phyloP scores from a whole-genome alignment of 2,329 filamentous ascomycete genomes.

The Claviceps cyperi region DNA sequence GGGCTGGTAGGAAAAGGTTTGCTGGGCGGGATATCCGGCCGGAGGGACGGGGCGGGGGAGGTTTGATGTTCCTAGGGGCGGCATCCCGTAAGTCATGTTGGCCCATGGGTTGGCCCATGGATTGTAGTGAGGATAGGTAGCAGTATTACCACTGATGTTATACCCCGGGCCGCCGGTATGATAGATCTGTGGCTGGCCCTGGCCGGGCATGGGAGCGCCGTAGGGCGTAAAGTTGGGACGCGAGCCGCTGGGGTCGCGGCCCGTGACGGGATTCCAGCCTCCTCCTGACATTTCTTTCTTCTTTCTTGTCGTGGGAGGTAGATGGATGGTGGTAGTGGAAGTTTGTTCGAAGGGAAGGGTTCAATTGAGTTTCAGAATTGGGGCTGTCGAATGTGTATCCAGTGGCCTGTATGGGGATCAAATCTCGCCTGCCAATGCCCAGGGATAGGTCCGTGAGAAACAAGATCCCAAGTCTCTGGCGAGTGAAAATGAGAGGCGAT shows the following conservation, averaged over 20 bases:
- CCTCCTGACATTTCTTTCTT: conserved; percentile 17
- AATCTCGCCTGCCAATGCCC: conserved; percentile 23
- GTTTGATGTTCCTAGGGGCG: conserved; percentile 8
- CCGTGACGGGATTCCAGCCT: conserved; percentile 25
- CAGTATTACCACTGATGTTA: conserved; percentile 11
- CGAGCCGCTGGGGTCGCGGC: conserved; percentile 21
- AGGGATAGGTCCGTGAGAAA: conserved; percentile 15
- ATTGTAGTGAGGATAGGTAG: conserved; percentile 10
- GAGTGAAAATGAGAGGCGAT: not conserved
- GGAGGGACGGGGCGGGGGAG: conserved; percentile 2
- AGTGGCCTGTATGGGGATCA: conserved; percentile 14
- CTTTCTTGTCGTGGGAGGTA: no score
- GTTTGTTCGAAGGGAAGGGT: not conserved
- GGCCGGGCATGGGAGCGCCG: conserved; percentile 19
- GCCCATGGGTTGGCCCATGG: conserved; percentile 12
- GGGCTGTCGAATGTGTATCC: conserved; percentile 25
- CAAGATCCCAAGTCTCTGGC: conserved; percentile 16
- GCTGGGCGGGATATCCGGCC: conserved; percentile 14
- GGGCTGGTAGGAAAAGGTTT: conserved; percentile 21
- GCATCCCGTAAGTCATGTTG: conserved; percentile 14
- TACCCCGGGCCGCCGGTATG: conserved; percentile 22
- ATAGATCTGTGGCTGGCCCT: conserved; percentile 24
- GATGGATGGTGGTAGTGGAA: no score
- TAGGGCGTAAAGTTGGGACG: conserved; percentile 20
- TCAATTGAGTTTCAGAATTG: conserved; percentile 8